phyloP scores from a whole-genome alignment of 768 basidiomycete species.

The Clavulina sp. region DNA sequence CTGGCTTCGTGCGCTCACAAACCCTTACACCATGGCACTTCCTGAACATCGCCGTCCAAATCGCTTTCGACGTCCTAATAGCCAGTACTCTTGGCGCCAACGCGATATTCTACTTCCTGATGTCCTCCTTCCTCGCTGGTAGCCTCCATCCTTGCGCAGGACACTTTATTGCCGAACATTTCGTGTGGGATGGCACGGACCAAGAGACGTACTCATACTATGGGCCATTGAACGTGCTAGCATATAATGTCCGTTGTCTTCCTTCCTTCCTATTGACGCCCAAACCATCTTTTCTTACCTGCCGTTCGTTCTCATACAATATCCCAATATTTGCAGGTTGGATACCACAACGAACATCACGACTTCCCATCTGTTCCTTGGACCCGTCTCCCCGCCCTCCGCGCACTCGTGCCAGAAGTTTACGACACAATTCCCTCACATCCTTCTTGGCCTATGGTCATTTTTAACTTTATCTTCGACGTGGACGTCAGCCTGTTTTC shows the following conservation, averaged over 20 bases:
- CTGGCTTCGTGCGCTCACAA: slow-evolving; percentile 79
- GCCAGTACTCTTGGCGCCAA: slow-evolving; percentile 28
- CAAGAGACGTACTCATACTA: slow-evolving; percentile 99
- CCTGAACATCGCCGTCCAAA: slow-evolving; percentile 51
- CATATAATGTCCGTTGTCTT: slow-evolving; percentile 63
- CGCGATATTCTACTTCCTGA: slow-evolving; percentile 56
- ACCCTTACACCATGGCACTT: slow-evolving; percentile 69
- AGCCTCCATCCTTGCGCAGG: slow-evolving; percentile 90
- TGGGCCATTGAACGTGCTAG: slow-evolving; percentile 71
- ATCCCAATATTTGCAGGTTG: slow-evolving; percentile 38
- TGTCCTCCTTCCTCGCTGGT: slow-evolving; percentile 90
- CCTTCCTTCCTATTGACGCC: neutral
- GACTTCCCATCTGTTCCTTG: slow-evolving; percentile 95
- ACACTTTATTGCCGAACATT: slow-evolving; percentile 97
- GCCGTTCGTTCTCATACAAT: too few species aligned
- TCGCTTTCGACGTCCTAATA: slow-evolving; percentile 55
- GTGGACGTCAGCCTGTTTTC: slow-evolving; percentile 76
- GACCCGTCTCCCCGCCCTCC: slow-evolving; percentile 77
- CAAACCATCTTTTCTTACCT: too few species aligned
- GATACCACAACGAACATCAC: slow-evolving; percentile 98
- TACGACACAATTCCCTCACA: slow-evolving; percentile 81
- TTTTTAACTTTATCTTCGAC: slow-evolving; percentile 84
- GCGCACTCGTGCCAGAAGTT: slow-evolving; percentile 73
- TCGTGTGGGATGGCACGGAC: slow-evolving; percentile 76
- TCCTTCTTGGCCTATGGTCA: slow-evolving; percentile 88